Evolutionary conservation across 192 early-diverging fungal genomes (phyloP), one percentile per base, ranked within the genome.

Genomic region (Linnemannia hyalina): DNA sequence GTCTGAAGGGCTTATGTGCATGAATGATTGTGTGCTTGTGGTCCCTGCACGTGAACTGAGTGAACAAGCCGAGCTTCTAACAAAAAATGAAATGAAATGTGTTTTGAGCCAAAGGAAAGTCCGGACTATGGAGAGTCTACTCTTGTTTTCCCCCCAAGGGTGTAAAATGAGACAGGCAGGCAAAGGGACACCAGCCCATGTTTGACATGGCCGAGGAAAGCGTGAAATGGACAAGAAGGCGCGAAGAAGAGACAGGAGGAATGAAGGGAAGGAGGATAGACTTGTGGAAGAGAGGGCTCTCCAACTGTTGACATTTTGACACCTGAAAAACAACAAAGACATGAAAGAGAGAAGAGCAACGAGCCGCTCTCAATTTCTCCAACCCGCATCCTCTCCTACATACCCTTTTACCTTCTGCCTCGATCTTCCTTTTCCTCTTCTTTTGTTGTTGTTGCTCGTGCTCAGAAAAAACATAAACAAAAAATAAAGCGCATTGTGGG

Each of bases 351-450:
- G 26, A 23, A n/a, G 57, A 60, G 57, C 57, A 60, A 26, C 60
- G 29, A 65, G 60, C 60, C 60, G 60, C 60, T 65, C 60, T 65
- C 60, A 65, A 32, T 65, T 65, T 65, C 60, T 65, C 60, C 60
- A 65, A 65, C 9, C 60, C 11, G 60, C 11, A 11, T 65, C 26
- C 60, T 29, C 55, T 6, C 26, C 8, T n/a, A n/a, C 55, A 7
- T 15, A 46, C 44, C 13, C 44, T 46, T 13, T 46, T 46, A 46
- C 44, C 11, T 52, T 46, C 11, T 46, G 44, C 44, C 18, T 52
- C 15, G 49, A 52, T 22, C 20, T 6, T 22, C 22, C 4, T 20
- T 32, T 26, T 32, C 32, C 29, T 65, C 4, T 6, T 3, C n/a
- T 63, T 63, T 6, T 63, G n/a, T 32, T 63, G 29, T 15, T 29